Evolutionary conservation across 176 grass and related monocot species (phyloP).

Genomic region (Thinopyrum elongatum): DNA sequence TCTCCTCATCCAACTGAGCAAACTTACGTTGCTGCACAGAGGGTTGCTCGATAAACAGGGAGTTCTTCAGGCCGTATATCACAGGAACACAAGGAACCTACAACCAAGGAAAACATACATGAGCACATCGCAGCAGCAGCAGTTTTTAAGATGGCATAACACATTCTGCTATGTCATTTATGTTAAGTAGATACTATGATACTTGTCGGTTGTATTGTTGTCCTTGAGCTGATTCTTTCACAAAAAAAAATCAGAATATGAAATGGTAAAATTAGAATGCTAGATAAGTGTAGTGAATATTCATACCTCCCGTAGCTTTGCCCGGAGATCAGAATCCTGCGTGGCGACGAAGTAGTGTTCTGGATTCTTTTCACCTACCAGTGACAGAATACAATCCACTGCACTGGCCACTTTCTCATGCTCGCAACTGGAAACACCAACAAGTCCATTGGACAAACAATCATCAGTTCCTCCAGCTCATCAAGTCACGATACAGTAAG

Average conservation of each 20-base stretch:
- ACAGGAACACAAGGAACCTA: no score
- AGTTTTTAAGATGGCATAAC: neutral
- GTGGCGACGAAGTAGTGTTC: conserved; percentile 84
- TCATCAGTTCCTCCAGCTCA: neutral
- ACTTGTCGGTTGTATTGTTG: neutral
- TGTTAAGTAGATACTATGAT: neutral
- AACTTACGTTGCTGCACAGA: no score
- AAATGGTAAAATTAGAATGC: neutral
- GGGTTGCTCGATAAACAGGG: no score
- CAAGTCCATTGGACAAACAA: neutral
- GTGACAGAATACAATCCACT: conserved; percentile 51
- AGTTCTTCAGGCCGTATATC: no score
- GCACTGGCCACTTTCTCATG: conserved; percentile 78
- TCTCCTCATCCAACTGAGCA: no score
- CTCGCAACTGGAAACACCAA: conserved; percentile 51
- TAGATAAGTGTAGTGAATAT: neutral
- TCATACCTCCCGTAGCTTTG: conserved; percentile 57
- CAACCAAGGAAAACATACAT: neutral
- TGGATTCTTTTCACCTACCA: conserved; percentile 60
- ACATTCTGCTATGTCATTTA: neutral
- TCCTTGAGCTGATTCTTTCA: neutral
- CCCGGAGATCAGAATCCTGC: conserved; percentile 59
- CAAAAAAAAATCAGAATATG: neutral
- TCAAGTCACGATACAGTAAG: neutral
- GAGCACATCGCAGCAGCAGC: neutral